Base-by-base conservation (phyloP, 495 filamentous ascomycete genomes). In the Arthonia radiata region DNA sequence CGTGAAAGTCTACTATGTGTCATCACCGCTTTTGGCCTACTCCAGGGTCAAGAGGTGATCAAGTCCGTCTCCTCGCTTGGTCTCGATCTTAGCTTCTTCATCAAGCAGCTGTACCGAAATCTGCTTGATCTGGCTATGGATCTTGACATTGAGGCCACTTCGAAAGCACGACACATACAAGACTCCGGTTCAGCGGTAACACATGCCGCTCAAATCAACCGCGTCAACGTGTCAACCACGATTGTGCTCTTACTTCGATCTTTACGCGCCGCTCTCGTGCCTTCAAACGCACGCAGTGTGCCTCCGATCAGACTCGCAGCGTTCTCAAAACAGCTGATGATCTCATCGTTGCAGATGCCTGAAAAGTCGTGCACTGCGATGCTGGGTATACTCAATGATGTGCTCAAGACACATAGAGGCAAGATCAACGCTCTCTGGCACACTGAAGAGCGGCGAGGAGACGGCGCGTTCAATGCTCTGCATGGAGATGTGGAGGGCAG, bases 41-140 rank as follows among this genome's bases (percentile, higher is more conserved):
- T 97, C 26, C 67, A 78, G 36, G 83, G 86, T 26, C 86, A 97
- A 52, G 76, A 86, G 37, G 61, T 50, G 30, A 53, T 53, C 38
- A 59, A 56, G 37, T 68, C 75, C 2, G 71, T 74, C 31, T 44
- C 50, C 11, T 39, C 51, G 5, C 64, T 93, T 2, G 69, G 78
- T 35, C 68, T 97, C 17, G 89, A 97, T 46, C 64, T 97, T 13
- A 73, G 68, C 39, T 92, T 82, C 61, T 97, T 97, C 61, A 77
- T 73, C 42, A 73, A 71, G 17, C 76, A 92, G 44, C 76, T 94
- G 23, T 94, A 90, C 57, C 67, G 67, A 28, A 71, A 67, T 10
- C 64, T 97, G 2, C 57, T 83, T 36, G 56, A 67, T 8, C 61
- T 86, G 12, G 64, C 71, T 7, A 58, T 81, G 16, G 71, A 83